Base-by-base conservation (phyloP, 305 asterid genomes). In the Fraxinus angustifolia region DNA sequence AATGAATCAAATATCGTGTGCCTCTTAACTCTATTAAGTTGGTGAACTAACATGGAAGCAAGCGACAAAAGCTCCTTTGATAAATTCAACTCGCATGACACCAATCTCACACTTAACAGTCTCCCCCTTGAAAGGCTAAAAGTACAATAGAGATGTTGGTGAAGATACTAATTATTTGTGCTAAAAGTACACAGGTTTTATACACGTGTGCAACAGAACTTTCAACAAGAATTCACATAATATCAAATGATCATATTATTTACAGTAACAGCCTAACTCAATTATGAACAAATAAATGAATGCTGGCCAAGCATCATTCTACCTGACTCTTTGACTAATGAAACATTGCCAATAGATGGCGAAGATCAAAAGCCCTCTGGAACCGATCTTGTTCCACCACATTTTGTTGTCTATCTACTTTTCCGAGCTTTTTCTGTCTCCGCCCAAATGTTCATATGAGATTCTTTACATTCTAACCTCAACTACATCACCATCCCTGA, bases 401-500 rank as follows among this genome's bases (percentile, higher is more conserved):
- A 19, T 58, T 58, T 58, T 58, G 73, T 26, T 26, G 34, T 65
- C 73, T 68, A 30, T 65, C 73, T 68, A 30, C 40, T 65, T 65
- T 65, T 65, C 36, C 3, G 4, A 68, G 6, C 75, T 68, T 26
- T 11, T 58, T 19, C 30, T 0, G 58, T 58, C 12, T 58, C 30
- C 19, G 19, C 30, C 68, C 68, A 19, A 19, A 58, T 58, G 5
- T 58, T 58, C 68, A 58, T 4, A 10, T n/a, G 72, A 34, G 80
- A 80, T 16, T 83, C 83, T 80, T 87, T 89, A 95, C 87, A 86
- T 82, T 82, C 90, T 89, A 73, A 92, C 94, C 88, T 93, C 99
- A 82, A 95, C 97, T 72, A 95, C 98, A 75, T 95, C 99, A 8
- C 99, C 99, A 79, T 95, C 99, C 86, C 90, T 95, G 70, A 95